These are phyloP conservation scores for Fragilariopsis cylindrus DNA, from an alignment of 108 stramenopile genomes.

Conservation along the genomic window DNA sequence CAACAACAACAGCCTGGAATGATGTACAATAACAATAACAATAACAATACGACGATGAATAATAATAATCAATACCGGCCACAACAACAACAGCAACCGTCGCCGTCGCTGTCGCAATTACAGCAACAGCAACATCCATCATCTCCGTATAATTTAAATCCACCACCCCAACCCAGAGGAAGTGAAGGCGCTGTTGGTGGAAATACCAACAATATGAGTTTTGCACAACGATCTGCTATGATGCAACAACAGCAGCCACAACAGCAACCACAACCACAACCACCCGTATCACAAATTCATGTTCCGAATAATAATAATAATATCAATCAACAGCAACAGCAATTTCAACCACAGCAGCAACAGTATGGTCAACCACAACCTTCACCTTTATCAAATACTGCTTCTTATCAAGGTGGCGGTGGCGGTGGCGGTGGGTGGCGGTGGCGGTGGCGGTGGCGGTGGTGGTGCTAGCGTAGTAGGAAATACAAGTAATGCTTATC, in stretches of 20 bases:
- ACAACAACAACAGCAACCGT: neutral
- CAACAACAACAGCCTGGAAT: neutral
- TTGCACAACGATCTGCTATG: constrained; percentile 40
- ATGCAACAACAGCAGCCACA: constrained; percentile 32
- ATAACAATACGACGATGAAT: no score
- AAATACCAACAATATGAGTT: constrained; percentile 17
- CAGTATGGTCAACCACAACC: neutral
- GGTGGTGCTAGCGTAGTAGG: neutral
- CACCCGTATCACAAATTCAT: constrained; percentile 13
- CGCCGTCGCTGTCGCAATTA: neutral
- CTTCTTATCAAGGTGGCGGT: no score
- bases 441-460: no score
- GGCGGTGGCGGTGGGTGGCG: no score
- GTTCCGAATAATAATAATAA: neutral
- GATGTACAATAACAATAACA: neutral
- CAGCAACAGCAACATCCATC: constrained; percentile 19
- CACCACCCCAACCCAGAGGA: constrained; percentile 15
- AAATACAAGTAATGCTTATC: neutral
- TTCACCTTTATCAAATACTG: neutral
- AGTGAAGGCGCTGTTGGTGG: neutral
- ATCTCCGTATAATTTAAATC: constrained; percentile 26
- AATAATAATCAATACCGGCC: neutral
- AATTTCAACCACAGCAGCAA: constrained; percentile 22
- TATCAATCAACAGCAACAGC: constrained; percentile 8
- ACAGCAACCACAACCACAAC: constrained; percentile 12